These are phyloP conservation scores for Hanseniaspora occidentalis DNA, from an alignment of 805 yeast genomes.

Conservation along the genomic window DNA sequence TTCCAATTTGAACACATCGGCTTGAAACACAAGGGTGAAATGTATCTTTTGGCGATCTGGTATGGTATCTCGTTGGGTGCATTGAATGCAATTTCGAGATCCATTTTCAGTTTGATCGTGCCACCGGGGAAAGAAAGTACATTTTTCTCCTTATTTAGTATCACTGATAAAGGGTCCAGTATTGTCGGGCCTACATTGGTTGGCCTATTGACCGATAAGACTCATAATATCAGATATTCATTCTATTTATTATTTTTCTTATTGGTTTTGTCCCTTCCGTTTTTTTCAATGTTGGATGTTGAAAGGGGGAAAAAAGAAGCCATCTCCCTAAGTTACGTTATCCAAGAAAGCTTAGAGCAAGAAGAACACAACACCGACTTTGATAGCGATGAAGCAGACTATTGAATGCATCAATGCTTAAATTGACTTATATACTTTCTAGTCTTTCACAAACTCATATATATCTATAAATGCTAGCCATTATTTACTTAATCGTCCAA, in stretches of 20 bases:
- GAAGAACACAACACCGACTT: neutral
- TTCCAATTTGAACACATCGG: conserved; percentile 45
- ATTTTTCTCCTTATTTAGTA: conserved; percentile 62
- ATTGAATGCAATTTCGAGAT: conserved; percentile 53
- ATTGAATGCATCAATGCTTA: no score
- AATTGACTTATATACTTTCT: no score
- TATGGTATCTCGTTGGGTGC: conserved; percentile 72
- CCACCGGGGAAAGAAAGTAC: conserved; percentile 68
- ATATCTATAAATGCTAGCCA: no score
- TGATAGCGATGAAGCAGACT: no score
- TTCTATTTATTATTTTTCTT: conserved; percentile 50
- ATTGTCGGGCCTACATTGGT: conserved; percentile 61
- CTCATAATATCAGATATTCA: conserved; percentile 63
- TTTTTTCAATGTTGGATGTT: conserved; percentile 42
- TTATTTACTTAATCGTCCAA: no score
- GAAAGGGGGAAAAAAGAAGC: conserved; percentile 53
- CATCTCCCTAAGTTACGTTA: neutral
- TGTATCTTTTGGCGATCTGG: conserved; percentile 59
- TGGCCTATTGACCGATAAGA: conserved; percentile 59
- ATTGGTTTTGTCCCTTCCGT: conserved; percentile 42
- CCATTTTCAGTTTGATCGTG: conserved; percentile 53
- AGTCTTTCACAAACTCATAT: no score
- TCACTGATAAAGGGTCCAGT: conserved; percentile 73
- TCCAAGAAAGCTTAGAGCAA: neutral
- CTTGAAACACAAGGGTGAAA: conserved; percentile 49